Evolutionary conservation across 2,329 filamentous ascomycete species (phyloP).

Genomic region (Fusarium tuaranense): DNA sequence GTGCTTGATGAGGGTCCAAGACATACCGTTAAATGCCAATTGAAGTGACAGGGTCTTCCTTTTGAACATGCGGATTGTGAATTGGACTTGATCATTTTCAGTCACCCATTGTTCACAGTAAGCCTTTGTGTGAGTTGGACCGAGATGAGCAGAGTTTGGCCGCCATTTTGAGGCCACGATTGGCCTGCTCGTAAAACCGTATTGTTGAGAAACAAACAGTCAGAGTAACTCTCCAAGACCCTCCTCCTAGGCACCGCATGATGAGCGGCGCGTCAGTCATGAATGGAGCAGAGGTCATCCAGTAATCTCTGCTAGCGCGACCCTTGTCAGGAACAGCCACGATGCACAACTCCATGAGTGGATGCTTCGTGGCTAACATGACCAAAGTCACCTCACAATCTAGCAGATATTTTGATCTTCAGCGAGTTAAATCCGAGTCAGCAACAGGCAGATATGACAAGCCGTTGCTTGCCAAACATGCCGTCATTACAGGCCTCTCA

Average conservation of each 20-base stretch:
- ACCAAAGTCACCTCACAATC: constrained; percentile 4
- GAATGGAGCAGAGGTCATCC: background rate
- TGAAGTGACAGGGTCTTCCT: background rate
- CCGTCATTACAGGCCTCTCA: background rate
- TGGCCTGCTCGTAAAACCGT: background rate
- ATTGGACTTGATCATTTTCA: background rate
- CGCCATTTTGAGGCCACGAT: background rate
- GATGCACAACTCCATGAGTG: constrained; percentile 5
- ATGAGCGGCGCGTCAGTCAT: constrained; percentile 17
- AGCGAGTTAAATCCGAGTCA: constrained; percentile 8
- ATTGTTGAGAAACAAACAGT: background rate
- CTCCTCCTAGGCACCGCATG: background rate
- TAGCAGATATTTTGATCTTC: constrained; percentile 28
- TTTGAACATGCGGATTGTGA: background rate
- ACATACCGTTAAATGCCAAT: background rate
- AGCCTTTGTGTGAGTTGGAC: background rate
- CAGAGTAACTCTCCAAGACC: background rate
- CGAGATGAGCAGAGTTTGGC: background rate
- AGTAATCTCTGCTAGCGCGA: constrained; percentile 13
- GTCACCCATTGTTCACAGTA: background rate
- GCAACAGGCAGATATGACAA: background rate
- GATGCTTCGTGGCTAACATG: constrained; percentile 17
- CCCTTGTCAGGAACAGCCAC: constrained; percentile 26
- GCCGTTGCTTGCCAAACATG: background rate
- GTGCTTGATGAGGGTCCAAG: background rate